phyloP scores from a whole-genome alignment of 1,284 basidiomycete genomes.

The Entoloma clypeatum region DNA sequence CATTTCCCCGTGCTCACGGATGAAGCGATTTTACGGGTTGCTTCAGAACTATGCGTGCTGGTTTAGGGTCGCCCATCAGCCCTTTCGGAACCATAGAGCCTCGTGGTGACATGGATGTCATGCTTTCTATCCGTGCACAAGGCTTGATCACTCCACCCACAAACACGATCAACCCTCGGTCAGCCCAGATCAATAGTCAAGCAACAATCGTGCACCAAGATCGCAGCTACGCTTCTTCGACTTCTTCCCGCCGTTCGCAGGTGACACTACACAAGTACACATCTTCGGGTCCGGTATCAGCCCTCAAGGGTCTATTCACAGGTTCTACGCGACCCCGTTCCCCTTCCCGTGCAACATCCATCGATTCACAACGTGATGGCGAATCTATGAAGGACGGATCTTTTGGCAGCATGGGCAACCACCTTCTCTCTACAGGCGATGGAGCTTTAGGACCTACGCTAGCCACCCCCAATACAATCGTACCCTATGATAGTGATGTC shows the following conservation, averaged over 20 bases:
- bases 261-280: conserved; percentile 30
- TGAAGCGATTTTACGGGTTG: conserved; percentile 7
- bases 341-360: conserved; percentile 47
- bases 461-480: conserved; percentile 18
- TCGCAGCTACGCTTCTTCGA: conserved; percentile 36
- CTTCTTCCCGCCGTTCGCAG: conserved; percentile 44
- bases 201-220: conserved; percentile 22
- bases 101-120: conserved; percentile 73
- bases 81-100: conserved; percentile 51
- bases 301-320: conserved; percentile 58
- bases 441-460: conserved; percentile 9
- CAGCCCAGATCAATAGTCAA: conserved; percentile 19
- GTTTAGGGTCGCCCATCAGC: conserved; percentile 48
- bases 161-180: conserved; percentile 17
- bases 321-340: conserved; percentile 53
- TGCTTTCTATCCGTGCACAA: conserved; percentile 73
- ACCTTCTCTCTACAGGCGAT: conserved; percentile 42
- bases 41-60: conserved; percentile 59
- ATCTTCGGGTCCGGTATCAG: conserved; percentile 37
- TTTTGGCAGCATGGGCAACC: conserved; percentile 52
- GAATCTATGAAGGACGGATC: conserved; percentile 41
- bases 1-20: conserved; percentile 1
- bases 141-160: conserved; percentile 40
- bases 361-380: conserved; percentile 36
- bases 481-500: conserved; percentile 25